Percentiles rank a stretch among this genome's conserved stretches.
phyloP scores from a whole-genome alignment of 192 early-diverging fungal genomes.

The Haplosporangium gracile region DNA sequence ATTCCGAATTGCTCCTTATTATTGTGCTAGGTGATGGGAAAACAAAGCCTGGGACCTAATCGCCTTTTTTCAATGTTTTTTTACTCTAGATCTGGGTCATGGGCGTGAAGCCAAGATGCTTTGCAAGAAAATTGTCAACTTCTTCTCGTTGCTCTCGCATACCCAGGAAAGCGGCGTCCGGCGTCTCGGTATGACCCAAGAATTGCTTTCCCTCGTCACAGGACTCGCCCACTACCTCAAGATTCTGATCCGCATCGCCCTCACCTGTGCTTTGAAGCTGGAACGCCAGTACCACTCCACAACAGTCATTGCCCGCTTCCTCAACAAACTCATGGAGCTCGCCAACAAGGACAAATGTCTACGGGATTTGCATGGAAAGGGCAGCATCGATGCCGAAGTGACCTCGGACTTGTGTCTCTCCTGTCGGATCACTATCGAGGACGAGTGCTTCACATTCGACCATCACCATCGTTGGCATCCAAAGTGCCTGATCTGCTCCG shows the following conservation, averaged over 20 bases:
- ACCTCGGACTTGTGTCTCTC: slow-evolving; percentile 86
- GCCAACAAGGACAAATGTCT: slow-evolving; percentile 70
- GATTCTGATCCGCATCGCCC: slow-evolving; percentile 87
- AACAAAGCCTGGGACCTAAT: background rate
- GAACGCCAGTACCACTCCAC: slow-evolving; percentile 69
- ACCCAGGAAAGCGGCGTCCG: slow-evolving; percentile 70
- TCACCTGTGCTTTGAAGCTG: slow-evolving; percentile 87
- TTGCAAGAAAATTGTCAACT: slow-evolving; percentile 94
- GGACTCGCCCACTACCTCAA: slow-evolving; percentile 94
- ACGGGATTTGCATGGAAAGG: slow-evolving; percentile 39
- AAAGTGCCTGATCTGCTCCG: slow-evolving; percentile 82
- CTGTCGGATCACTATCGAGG: slow-evolving; percentile 87
- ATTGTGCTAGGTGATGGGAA: background rate
- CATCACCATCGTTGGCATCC: slow-evolving; percentile 82
- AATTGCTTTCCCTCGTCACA: slow-evolving; percentile 91
- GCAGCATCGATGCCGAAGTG: slow-evolving; percentile 65
- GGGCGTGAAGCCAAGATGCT: slow-evolving; percentile 95
- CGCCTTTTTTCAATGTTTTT: background rate
- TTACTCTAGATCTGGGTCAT: slow-evolving; percentile 59
- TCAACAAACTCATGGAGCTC: slow-evolving; percentile 84
- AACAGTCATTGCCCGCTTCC: slow-evolving; percentile 73
- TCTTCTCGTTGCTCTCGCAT: slow-evolving; percentile 91
- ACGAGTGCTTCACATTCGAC: slow-evolving; percentile 84
- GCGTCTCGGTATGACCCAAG: slow-evolving; percentile 79
- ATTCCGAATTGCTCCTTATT: background rate